These are phyloP conservation scores for Aquilaria sinensis DNA, from an alignment of 345 rosid genomes.

Conservation along the genomic window DNA sequence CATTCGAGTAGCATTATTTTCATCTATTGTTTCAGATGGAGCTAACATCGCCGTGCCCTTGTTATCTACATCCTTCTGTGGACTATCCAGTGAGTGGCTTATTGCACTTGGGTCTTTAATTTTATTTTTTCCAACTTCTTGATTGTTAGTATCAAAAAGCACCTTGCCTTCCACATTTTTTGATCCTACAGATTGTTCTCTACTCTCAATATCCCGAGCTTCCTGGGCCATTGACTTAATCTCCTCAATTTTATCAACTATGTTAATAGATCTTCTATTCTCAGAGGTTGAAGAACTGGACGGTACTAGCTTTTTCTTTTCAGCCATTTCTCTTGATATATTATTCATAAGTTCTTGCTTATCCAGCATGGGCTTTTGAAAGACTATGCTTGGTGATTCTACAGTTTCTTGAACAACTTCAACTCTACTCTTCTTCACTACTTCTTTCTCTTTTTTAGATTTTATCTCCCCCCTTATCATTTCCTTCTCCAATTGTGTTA, in stretches of 20 bases:
- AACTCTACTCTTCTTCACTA: conserved; percentile 33
- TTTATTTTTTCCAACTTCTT: conserved; percentile 5
- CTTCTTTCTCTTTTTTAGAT: conserved; percentile 52
- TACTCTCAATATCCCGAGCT: conserved; percentile 40
- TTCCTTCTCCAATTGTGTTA: conserved; percentile 67
- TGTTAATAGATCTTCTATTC: conserved; percentile 18
- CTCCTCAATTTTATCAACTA: conserved; percentile 39
- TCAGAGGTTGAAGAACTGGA: conserved; percentile 29
- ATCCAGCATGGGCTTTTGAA: conserved; percentile 62
- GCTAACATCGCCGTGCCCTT: conserved; percentile 13
- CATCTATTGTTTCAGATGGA: conserved; percentile 9
- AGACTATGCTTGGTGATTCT: conserved; percentile 19
- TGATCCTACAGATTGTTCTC: conserved; percentile 17
- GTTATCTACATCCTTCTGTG: conserved; percentile 14
- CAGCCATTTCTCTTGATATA: conserved; percentile 37
- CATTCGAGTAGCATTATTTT: conserved; percentile 14
- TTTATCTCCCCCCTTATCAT: conserved; percentile 85
- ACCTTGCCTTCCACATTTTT: conserved; percentile 16
- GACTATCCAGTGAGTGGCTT: conserved; percentile 18
- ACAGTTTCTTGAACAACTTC: conserved; percentile 44
- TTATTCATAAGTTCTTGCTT: conserved; percentile 39
- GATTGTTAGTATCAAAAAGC: not conserved
- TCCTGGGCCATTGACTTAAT: conserved; percentile 53
- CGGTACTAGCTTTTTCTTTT: conserved; percentile 24
- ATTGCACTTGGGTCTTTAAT: conserved; percentile 16